Percentiles rank a stretch among this genome's conserved stretches.
Conservation (phyloP, 179 eudicot species). For the Heliamphora pulchella region DNA sequence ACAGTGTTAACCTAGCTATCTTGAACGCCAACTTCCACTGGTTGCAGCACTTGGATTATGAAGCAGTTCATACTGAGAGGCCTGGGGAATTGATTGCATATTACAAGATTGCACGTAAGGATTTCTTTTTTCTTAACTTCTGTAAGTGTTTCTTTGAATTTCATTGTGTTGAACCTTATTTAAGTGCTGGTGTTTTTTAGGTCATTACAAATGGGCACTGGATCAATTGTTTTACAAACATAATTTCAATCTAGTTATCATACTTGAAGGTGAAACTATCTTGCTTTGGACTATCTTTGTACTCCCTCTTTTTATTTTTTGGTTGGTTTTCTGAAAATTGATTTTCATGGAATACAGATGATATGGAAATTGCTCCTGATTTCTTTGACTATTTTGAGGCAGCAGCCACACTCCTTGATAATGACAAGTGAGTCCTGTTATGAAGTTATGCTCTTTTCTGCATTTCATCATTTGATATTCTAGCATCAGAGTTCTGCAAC, state of each 20-base stretch:
- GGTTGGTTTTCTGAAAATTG: background rate
- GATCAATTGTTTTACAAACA: constrained; percentile 79
- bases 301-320: background rate
- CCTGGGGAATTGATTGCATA: constrained; percentile 93
- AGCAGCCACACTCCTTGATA: constrained; percentile 77
- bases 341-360: constrained; percentile 49
- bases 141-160: constrained; percentile 9
- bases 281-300: constrained; percentile 5
- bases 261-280: constrained; percentile 72
- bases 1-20: constrained; percentile 10
- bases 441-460: constrained; percentile 7
- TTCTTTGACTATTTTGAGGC: constrained; percentile 97
- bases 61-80: constrained; percentile 69
- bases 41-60: constrained; percentile 83
- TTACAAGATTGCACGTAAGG: constrained; percentile 94
- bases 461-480: background rate
- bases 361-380: constrained; percentile 98
- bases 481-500: background rate
- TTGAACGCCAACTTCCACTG: constrained; percentile 25
- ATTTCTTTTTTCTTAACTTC: constrained; percentile 15
- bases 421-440: constrained; percentile 55
- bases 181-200: constrained; percentile 30
- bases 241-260: constrained; percentile 76
- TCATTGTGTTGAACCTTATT: constrained; percentile 4
- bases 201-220: constrained; percentile 98